Conservation (phyloP, 1,284 basidiomycete species). For the Meira miltonrushii region DNA sequence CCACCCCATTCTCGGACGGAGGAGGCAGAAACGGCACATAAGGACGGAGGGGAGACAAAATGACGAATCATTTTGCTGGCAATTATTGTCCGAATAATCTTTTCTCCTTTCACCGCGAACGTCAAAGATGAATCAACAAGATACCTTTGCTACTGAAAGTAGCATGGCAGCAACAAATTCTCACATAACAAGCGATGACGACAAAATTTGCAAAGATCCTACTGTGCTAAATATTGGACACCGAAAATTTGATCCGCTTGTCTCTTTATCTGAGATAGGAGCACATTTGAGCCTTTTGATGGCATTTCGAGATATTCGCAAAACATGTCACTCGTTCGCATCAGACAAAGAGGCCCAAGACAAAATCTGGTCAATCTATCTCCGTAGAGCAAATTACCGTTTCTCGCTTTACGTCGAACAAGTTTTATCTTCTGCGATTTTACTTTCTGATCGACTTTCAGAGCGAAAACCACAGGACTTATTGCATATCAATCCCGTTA, state of each 20-base stretch:
- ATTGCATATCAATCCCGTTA: not conserved
- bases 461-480: not conserved
- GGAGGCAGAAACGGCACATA: too few species aligned
- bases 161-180: too few species aligned
- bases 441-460: not conserved
- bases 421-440: slow-evolving; percentile 17
- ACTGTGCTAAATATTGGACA: too few species aligned
- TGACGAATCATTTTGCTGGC: too few species aligned
- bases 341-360: not conserved
- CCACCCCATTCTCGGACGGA: too few species aligned
- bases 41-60: too few species aligned
- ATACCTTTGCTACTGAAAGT: too few species aligned
- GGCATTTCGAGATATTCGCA: not conserved
- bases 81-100: too few species aligned
- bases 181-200: too few species aligned
- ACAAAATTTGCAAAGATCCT: too few species aligned
- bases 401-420: slow-evolving; percentile 28
- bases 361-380: slow-evolving; percentile 27
- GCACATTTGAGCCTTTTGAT: not conserved
- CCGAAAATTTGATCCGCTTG: not conserved
- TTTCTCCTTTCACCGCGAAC: too few species aligned
- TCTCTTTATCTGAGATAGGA: not conserved
- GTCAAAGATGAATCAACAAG: too few species aligned
- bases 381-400: slow-evolving; percentile 29
- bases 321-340: not conserved